Evolutionary conservation across 805 yeast species (phyloP).

Genomic region (Blastobotrys chiropterorum): DNA sequence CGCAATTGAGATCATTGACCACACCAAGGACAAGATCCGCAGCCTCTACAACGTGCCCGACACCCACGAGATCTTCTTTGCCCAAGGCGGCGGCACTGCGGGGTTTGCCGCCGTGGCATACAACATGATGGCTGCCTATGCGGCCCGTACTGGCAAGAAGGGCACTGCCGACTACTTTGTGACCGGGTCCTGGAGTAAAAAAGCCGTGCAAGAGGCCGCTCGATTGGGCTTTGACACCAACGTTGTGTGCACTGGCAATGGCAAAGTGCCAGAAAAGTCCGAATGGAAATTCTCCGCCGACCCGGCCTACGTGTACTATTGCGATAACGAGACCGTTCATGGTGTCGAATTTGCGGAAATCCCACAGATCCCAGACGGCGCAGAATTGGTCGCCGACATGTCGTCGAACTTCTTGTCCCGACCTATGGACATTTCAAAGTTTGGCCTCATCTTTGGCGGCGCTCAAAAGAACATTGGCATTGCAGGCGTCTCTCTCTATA

Average conservation of each 20-base stretch:
- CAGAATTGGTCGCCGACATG: conserved; percentile 88
- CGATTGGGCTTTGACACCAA: conserved; percentile 76
- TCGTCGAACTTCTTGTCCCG: conserved; percentile 88
- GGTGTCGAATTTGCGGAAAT: conserved; percentile 78
- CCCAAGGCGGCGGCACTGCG: conserved; percentile 98
- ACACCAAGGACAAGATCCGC: conserved; percentile 60
- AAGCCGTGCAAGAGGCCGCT: conserved; percentile 78
- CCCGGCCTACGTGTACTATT: conserved; percentile 79
- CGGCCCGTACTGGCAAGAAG: conserved; percentile 61
- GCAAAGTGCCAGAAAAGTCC: conserved; percentile 57
- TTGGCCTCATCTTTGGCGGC: conserved; percentile 91
- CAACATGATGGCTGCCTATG: conserved; percentile 70
- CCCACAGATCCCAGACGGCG: conserved; percentile 53
- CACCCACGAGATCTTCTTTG: conserved; percentile 86
- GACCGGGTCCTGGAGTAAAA: conserved; percentile 92
- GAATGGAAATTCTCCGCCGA: conserved; percentile 60
- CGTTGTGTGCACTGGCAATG: conserved; percentile 61
- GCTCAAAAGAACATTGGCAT: conserved; percentile 97
- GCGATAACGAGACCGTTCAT: conserved; percentile 96
- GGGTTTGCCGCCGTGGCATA: conserved; percentile 87
- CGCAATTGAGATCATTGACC: conserved; percentile 70
- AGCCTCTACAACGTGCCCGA: conserved; percentile 74
- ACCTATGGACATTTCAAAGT: conserved; percentile 71
- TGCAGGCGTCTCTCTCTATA: conserved; percentile 91
- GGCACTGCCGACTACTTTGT: conserved; percentile 83